phyloP scores from a whole-genome alignment of 2,329 filamentous ascomycete genomes.

The Colletotrichum noveboracense region DNA sequence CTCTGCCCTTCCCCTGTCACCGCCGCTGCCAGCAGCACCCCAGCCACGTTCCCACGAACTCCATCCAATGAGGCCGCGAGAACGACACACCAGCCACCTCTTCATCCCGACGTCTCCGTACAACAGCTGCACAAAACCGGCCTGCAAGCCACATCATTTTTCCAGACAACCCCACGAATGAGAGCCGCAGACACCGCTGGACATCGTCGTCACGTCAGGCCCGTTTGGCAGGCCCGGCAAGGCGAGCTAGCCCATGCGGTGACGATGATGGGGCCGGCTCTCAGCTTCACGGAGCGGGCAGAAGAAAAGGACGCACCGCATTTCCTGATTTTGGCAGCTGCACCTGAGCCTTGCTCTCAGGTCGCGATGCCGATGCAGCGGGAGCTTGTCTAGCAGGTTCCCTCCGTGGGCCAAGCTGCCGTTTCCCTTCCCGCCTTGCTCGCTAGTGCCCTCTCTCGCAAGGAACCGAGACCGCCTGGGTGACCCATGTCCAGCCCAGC shows the following conservation, averaged over 20 bases:
- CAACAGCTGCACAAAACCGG: neutral
- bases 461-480: neutral
- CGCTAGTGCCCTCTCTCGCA: neutral
- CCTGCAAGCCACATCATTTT: neutral
- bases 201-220: neutral
- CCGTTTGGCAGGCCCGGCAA: neutral
- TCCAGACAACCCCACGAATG: neutral
- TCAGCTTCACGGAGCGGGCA: neutral
- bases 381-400: neutral
- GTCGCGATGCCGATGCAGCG: neutral
- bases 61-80: neutral
- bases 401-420: neutral
- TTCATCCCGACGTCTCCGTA: neutral
- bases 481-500: neutral
- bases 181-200: neutral
- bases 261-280: neutral
- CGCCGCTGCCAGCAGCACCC: constrained; percentile 3
- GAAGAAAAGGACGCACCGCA: neutral
- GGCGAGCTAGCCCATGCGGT: neutral
- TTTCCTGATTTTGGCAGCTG: neutral
- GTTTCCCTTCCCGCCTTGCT: neutral
- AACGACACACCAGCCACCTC: neutral
- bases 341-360: neutral
- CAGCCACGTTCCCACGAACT: neutral
- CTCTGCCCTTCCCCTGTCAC: neutral